Base-by-base conservation (phyloP, 805 yeast species). In the Jamesozyma hellenica region DNA sequence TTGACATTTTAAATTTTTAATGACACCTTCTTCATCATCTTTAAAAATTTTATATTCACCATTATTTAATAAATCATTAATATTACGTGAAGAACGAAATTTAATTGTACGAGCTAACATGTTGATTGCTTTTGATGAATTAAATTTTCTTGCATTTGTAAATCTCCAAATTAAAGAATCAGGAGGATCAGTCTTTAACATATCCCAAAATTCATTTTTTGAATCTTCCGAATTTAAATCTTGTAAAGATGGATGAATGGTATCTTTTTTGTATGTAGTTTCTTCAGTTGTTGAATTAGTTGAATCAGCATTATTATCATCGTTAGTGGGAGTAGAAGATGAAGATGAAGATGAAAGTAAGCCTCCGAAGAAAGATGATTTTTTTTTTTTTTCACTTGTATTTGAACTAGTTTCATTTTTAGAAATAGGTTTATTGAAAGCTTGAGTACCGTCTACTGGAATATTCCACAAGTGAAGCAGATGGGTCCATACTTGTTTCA, bases 61-160 rank as follows among this genome's bases (percentile, higher is more conserved):
- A 32, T 72, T 76, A 34, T 63, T 54, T n/a, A 84, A 51, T 46
- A 85, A 55, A 13, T 71, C 63, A 51, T 84, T 86, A 25, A 79
- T 77, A 7, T 75, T 65, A 41, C 70, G 68, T 45, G 74, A 82
- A 32, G 70, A 67, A 55, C 96, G 76, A 95, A 96, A 88, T 45
- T 72, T 68, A 48, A 85, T 58, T 5, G 94, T 79, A 45, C 72
- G 67, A n/a, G 79, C 68, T 37, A 85, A 53, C 94, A 87, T 86
- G 16, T 67, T 65, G 41, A 83, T 56, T 0, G 86, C 70, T 52
- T 77, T 74, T 49, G 76, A 79, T 17, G 78, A 68, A 47, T 82
- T 76, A 79, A 86, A 86, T 63, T 86, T 86, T 63, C 96, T 77
- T 29, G 96, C 96, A 50, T 95, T 71, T 19, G 84, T 62, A 52